Conservation (phyloP, 108 stramenopile genomes). For the Aurantiochytrium sp. region DNA sequence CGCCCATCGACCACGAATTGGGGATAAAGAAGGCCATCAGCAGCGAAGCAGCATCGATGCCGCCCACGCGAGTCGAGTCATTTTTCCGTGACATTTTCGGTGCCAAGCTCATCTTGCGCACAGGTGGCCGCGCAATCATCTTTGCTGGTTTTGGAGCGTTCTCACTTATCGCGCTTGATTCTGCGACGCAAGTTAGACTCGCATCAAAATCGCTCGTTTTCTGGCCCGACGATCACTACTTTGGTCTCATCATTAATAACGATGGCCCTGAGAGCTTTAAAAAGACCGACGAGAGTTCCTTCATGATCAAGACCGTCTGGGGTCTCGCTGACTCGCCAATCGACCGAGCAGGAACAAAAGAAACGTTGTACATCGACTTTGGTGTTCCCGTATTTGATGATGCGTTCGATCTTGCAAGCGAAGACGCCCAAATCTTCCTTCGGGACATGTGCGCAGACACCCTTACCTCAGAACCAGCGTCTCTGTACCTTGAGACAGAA, state of each 20-base stretch:
- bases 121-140: too few species aligned
- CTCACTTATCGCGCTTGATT: too few species aligned
- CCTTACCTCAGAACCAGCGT: too few species aligned
- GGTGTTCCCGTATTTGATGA: background rate
- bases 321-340: background rate
- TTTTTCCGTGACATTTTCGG: too few species aligned
- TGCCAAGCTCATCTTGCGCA: too few species aligned
- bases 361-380: background rate
- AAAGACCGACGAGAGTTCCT: background rate
- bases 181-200: background rate
- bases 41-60: too few species aligned
- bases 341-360: background rate
- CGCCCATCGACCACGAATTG: too few species aligned
- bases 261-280: background rate
- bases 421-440: background rate
- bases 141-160: too few species aligned
- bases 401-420: background rate
- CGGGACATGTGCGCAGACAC: too few species aligned
- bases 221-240: background rate
- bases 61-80: too few species aligned
- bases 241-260: background rate
- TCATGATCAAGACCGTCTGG: background rate
- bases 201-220: background rate
- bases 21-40: too few species aligned
- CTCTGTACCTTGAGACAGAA: too few species aligned